Evolutionary conservation across 177 flowering plant genomes (phyloP), one percentile per base, ranked within the genome.

Genomic region (Vitis hybrid): DNA sequence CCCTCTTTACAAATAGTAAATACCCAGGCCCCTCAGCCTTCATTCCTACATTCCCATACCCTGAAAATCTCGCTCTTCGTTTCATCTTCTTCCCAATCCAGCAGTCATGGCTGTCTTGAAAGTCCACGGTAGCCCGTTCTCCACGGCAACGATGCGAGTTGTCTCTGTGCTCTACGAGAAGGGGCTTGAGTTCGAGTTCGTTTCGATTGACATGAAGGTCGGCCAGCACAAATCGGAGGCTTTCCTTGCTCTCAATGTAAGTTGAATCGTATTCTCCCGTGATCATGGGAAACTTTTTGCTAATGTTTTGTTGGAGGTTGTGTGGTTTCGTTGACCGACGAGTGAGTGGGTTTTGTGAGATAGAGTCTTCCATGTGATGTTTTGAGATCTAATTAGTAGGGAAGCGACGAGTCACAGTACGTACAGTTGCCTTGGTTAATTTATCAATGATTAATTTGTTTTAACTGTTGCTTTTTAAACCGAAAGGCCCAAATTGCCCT

Each of bases 101-200:
- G 17, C 68, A 2, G 50, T 26, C 56, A 77, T 77, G 76, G 70
- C 79, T 14, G 63, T 51, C 23, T 48, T 82, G 17, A 85, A 83
- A 55, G 71, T 80, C 11, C 75, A 83, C 21, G 89, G 89, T 15
- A 32, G 17, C 56, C 32, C 63, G 3, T 0, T 66, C 7, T 78
- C 87, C 2, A 61, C 83, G 6, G 75, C 75, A 15, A 50, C 84
- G 1, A 23, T 8, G 73, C 65, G 83, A 11, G 85, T 74, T 17
- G 7, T 75, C 0, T 75, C 71, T 12, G 17, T 62, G 55, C 83
- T 83, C 34, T 23, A 78, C 45, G 89, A 85, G 76, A 82, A 86
- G 52, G 77, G 67, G 21, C 67, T 84, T n/a, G 79, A 79, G 1
- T 86, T 70, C 19, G 85, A 86, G 82, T 65, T 82, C 7, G 79